These are phyloP conservation scores for Tolypocladium tropicale DNA, from an alignment of 2,329 filamentous ascomycete genomes.

Conservation along the genomic window DNA sequence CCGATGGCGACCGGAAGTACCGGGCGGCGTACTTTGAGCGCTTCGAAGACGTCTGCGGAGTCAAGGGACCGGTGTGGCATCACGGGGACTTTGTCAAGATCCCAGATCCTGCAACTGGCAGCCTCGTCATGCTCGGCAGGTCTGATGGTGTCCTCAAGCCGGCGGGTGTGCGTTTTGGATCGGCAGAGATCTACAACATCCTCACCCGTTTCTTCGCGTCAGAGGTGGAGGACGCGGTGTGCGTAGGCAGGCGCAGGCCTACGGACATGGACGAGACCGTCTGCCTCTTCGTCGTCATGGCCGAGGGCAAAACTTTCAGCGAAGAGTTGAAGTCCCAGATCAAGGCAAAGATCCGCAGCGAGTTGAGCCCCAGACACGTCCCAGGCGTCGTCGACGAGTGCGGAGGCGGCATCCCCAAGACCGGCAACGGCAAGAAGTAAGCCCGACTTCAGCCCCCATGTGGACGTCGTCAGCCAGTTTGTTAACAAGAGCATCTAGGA, in stretches of 20 bases:
- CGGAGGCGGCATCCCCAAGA: conserved; percentile 73
- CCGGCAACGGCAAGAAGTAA: conserved; percentile 91
- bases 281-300: conserved; percentile 78
- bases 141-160: conserved; percentile 93
- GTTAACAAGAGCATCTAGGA: conserved; percentile 35
- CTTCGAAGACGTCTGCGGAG: conserved; percentile 43
- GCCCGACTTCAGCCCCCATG: conserved; percentile 17
- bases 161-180: conserved; percentile 81
- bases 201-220: conserved; percentile 70
- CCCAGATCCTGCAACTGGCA: conserved; percentile 57
- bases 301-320: conserved; percentile 43
- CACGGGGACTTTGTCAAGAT: conserved; percentile 83
- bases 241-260: conserved; percentile 65
- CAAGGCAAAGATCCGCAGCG: conserved; percentile 57
- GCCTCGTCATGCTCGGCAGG: conserved; percentile 81
- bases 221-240: conserved; percentile 77
- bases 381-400: conserved; percentile 75
- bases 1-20: conserved; percentile 59
- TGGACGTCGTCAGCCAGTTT: background rate
- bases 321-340: conserved; percentile 53
- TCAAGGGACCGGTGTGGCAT: conserved; percentile 58
- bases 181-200: conserved; percentile 94
- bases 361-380: conserved; percentile 83
- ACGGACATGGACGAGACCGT: conserved; percentile 77
- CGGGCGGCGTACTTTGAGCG: conserved; percentile 77